Evolutionary conservation across 441 rosid genomes (phyloP).

Genomic region (Breynia disticha): DNA sequence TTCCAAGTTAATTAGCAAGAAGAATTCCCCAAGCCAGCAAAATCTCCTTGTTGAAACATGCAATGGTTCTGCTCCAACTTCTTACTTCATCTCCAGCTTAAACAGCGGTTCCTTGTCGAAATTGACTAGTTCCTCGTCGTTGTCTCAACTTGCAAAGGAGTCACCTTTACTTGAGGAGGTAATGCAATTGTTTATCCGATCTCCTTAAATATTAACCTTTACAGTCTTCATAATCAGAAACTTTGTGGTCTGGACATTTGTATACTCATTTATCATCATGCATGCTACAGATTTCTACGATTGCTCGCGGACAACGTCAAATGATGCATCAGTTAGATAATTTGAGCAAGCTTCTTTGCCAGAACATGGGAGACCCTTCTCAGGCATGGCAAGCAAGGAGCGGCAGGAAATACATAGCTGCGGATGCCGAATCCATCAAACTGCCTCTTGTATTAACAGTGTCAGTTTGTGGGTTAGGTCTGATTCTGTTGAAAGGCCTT

Average conservation of each 20-base stretch:
- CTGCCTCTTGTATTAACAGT: conserved; percentile 43
- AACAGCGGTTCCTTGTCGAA: conserved; percentile 45
- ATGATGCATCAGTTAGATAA: conserved; percentile 78
- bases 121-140: conserved; percentile 64
- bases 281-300: conserved; percentile 52
- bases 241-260: too few relatives aligned
- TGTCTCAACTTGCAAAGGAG: conserved; percentile 79
- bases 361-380: conserved; percentile 37
- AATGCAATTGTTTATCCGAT: too few relatives aligned
- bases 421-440: conserved; percentile 27
- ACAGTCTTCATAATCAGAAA: too few relatives aligned
- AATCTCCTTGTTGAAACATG: conserved; percentile 66
- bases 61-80: conserved; percentile 62
- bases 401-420: conserved; percentile 20
- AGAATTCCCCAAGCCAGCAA: conserved; percentile 65
- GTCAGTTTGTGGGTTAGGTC: conserved; percentile 56
- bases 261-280: too few relatives aligned
- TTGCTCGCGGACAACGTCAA: conserved; percentile 76
- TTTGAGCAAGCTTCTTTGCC: conserved; percentile 61
- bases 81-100: conserved; percentile 45
- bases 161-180: conserved; percentile 89
- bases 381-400: conserved; percentile 17
- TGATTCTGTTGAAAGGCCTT: conserved; percentile 38
- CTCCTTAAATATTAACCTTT: too few relatives aligned
- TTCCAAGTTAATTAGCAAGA: conserved; percentile 50